phyloP scores from a whole-genome alignment of 352 stramenopile genomes.

The Phytophthora podocarpi region DNA sequence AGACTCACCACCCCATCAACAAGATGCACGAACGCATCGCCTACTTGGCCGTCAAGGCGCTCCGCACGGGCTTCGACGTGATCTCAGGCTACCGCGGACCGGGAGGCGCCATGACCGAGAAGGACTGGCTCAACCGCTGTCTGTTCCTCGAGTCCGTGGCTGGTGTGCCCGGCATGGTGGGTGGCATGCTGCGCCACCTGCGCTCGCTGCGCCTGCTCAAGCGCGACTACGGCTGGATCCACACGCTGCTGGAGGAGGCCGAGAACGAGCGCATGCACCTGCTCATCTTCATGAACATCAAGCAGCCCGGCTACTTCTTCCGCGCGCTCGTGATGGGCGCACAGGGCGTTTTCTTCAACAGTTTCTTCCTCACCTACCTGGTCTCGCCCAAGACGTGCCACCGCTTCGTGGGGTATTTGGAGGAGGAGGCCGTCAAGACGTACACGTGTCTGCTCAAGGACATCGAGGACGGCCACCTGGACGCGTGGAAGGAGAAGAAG shows the following conservation, averaged over 20 bases:
- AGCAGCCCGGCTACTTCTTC: slow-evolving; percentile 82
- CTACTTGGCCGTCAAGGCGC: slow-evolving; percentile 39
- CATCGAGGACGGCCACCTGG: slow-evolving; percentile 86
- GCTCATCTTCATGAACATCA: slow-evolving; percentile 91
- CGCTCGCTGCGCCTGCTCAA: slow-evolving; percentile 80
- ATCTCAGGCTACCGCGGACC: slow-evolving; percentile 61
- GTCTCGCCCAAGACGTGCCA: slow-evolving; percentile 89
- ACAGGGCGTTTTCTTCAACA: slow-evolving; percentile 88
- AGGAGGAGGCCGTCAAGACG: slow-evolving; percentile 92
- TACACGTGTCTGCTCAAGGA: slow-evolving; percentile 92
- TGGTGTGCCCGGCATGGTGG: slow-evolving; percentile 82
- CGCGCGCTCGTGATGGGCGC: slow-evolving; percentile 80
- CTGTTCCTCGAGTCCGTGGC: slow-evolving; percentile 86
- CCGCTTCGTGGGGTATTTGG: slow-evolving; percentile 93
- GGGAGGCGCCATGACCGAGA: slow-evolving; percentile 62
- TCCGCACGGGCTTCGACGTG: slow-evolving; percentile 59
- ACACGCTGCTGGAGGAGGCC: slow-evolving; percentile 92
- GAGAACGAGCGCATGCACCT: slow-evolving; percentile 96
- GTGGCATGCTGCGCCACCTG: slow-evolving; percentile 79
- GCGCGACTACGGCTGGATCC: slow-evolving; percentile 92
- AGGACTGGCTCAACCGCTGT: slow-evolving; percentile 66
- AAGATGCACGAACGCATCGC: slow-evolving; percentile 48
- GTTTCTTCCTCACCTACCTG: slow-evolving; percentile 88
- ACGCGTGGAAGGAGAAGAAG: slow-evolving; percentile 68
- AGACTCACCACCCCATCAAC: slow-evolving; percentile 43